Evolutionary conservation across 2,329 filamentous ascomycete genomes (phyloP).

Genomic region (Periconia digitata): DNA sequence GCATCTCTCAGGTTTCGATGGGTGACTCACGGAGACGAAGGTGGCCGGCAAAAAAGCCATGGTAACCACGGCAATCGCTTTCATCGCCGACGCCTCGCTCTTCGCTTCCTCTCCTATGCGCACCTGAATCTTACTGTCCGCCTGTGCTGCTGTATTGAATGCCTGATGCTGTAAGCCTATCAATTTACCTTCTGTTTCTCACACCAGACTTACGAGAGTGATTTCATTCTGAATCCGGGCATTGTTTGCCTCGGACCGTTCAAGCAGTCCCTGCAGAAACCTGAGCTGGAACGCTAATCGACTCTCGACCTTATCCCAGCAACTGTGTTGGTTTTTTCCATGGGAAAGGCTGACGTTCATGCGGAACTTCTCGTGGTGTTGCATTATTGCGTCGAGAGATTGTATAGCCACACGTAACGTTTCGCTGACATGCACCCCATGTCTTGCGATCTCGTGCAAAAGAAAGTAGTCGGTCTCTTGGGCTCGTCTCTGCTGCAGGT

Average conservation of each 20-base stretch:
- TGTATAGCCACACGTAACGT: no score
- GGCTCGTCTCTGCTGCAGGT: no score
- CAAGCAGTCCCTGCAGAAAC: constrained; percentile 10
- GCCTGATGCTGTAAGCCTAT: constrained; percentile 12
- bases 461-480: no score
- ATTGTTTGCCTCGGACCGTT: constrained; percentile 15
- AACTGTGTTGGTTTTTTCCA: no score
- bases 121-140: constrained; percentile 18
- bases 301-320: constrained; percentile 9
- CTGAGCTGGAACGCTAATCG: constrained; percentile 14
- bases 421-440: no score
- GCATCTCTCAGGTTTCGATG: no score
- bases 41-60: constrained; percentile 26
- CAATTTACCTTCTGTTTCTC: not conserved
- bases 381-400: no score
- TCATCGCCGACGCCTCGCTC: constrained; percentile 23
- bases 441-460: no score
- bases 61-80: constrained; percentile 22
- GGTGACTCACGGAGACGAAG: constrained; percentile 19
- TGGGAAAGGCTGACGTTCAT: no score
- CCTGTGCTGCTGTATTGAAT: constrained; percentile 17
- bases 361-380: no score
- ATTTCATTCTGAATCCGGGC: constrained; percentile 21
- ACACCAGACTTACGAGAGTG: constrained; percentile 14
- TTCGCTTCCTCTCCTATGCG: constrained; percentile 20